phyloP scores from a whole-genome alignment of 1,139 yeast genomes.

The Yamadazyma siamensis region DNA sequence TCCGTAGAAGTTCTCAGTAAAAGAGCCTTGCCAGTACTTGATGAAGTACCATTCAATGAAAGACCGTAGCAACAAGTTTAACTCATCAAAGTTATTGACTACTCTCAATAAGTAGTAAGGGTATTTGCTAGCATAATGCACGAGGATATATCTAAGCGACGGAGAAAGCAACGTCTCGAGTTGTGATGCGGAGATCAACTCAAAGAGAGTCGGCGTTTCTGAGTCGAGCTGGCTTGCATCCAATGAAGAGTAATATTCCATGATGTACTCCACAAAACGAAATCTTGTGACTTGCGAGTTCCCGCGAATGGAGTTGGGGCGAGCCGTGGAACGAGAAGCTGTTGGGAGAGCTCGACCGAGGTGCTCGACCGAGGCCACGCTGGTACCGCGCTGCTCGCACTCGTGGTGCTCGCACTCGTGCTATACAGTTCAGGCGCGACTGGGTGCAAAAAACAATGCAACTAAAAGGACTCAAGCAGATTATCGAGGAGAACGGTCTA shows the following conservation, averaged over 20 bases:
- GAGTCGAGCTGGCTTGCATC: slow-evolving; percentile 75
- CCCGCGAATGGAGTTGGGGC: no score
- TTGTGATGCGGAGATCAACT: slow-evolving; percentile 77
- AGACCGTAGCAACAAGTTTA: slow-evolving; percentile 60
- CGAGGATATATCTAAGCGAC: slow-evolving; percentile 73
- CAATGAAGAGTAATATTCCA: slow-evolving; percentile 82
- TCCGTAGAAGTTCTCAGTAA: slow-evolving; percentile 92
- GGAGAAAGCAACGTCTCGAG: slow-evolving; percentile 78
- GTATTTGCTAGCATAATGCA: slow-evolving; percentile 75
- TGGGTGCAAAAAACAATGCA: no score
- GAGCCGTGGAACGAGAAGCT: no score
- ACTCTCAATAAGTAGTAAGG: slow-evolving; percentile 66
- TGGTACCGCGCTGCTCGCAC: no score
- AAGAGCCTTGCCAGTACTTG: slow-evolving; percentile 75
- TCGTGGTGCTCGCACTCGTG: no score
- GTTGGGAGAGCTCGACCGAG: no score
- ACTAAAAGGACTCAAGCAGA: no score
- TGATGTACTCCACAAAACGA: slow-evolving; percentile 19
- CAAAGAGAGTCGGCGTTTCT: slow-evolving; percentile 78
- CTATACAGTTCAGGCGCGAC: no score
- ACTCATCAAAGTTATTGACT: slow-evolving; percentile 73
- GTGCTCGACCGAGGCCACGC: no score
- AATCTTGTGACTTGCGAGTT: no score
- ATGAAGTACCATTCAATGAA: slow-evolving; percentile 74
- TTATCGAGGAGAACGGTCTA: no score